Evolutionary conservation across 352 stramenopile genomes (phyloP).

Genomic region (Pythium angustatum): DNA sequence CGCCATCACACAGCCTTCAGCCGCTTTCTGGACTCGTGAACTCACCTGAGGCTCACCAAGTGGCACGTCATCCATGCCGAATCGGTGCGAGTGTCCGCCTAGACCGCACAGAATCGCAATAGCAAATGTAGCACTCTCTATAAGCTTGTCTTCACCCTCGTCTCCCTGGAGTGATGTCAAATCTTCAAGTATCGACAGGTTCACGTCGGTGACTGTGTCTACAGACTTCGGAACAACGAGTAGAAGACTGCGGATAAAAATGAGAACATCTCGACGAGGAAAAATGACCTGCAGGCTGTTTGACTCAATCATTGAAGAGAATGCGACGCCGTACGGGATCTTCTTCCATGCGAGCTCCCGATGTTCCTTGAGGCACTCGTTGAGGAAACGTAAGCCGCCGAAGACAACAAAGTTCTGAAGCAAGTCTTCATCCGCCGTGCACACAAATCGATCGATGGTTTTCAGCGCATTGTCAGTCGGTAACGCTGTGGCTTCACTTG

Average conservation of each 20-base stretch:
- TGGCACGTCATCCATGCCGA: too few relatives aligned
- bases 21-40: too few relatives aligned
- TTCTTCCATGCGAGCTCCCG: slow-evolving; percentile 4
- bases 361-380: slow-evolving; percentile 4
- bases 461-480: slow-evolving; percentile 3
- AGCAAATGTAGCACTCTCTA: neutral
- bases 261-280: neutral
- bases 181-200: slow-evolving; percentile 6
- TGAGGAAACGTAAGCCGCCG: slow-evolving; percentile 17
- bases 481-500: neutral
- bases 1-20: too few relatives aligned
- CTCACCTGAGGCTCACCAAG: neutral
- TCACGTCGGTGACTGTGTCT: neutral
- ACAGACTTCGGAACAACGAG: neutral
- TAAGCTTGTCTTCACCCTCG: slow-evolving; percentile 8
- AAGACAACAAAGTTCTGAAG: slow-evolving; percentile 11
- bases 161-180: slow-evolving; percentile 2
- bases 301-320: slow-evolving; percentile 1
- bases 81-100: neutral
- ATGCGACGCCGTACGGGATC: slow-evolving; percentile 8
- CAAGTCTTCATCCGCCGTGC: slow-evolving; percentile 6
- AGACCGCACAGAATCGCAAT: neutral
- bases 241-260: slow-evolving; percentile 20
- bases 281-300: slow-evolving; percentile 1
- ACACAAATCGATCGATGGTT: slow-evolving; percentile 19